Conservation (phyloP, 495 filamentous ascomycete species). For the Xylaria cubensis region DNA sequence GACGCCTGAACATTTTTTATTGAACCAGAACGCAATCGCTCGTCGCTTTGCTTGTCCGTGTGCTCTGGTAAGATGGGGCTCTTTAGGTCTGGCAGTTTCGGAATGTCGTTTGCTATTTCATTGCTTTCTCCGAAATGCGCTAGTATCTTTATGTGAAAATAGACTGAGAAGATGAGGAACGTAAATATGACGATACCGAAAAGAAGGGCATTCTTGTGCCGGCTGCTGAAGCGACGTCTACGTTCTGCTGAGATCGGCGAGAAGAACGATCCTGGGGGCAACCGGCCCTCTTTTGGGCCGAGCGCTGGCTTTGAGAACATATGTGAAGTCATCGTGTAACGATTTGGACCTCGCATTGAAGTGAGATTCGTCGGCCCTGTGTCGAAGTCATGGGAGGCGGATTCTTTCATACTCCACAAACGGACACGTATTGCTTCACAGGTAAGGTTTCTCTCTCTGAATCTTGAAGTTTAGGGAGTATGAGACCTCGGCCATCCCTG, state of each 20-base stretch:
- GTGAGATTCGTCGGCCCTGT: not conserved
- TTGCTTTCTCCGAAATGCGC: not conserved
- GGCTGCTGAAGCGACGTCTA: constrained; percentile 19
- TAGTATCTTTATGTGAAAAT: not conserved
- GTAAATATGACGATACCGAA: constrained; percentile 14
- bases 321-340: constrained; percentile 6
- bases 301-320: not conserved
- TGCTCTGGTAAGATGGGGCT: not conserved
- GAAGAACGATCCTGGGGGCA: constrained; percentile 18
- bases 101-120: not conserved
- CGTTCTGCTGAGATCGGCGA: not conserved
- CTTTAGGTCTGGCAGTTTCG: not conserved
- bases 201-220: constrained; percentile 12
- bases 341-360: not conserved
- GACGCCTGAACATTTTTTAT: not conserved
- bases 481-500: constrained; percentile 1
- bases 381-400: not conserved
- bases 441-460: not conserved
- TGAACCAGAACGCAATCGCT: not conserved
- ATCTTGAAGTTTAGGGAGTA: not conserved
- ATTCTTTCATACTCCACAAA: not conserved
- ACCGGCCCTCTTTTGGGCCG: constrained; percentile 28
- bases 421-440: not conserved
- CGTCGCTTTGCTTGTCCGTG: not conserved
- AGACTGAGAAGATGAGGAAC: constrained; percentile 11